Percentiles rank a stretch among this genome's conserved stretches.
Evolutionary conservation across 2,329 filamentous ascomycete genomes (phyloP).

Genomic region (Rachicladosporium sp.): DNA sequence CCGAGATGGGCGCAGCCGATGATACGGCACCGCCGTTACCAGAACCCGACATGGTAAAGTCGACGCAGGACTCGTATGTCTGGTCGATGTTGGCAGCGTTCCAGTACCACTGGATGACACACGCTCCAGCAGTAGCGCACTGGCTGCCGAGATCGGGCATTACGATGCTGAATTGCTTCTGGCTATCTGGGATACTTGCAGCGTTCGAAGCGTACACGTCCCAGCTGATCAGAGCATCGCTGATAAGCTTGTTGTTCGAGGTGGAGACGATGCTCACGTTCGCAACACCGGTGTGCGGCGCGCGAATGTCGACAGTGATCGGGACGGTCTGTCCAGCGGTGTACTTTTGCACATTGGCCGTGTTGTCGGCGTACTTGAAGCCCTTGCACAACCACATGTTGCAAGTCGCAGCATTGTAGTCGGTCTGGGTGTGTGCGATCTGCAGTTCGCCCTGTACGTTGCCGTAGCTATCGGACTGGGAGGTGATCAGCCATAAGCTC

Average conservation of each 20-base stretch:
- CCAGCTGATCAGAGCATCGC: slow-evolving; percentile 42
- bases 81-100: slow-evolving; percentile 43
- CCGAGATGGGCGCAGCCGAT: too few relatives aligned
- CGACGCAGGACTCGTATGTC: slow-evolving; percentile 52
- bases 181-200: slow-evolving; percentile 29
- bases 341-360: slow-evolving; percentile 39
- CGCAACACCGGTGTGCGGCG: slow-evolving; percentile 43
- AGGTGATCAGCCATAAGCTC: too few relatives aligned
- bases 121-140: slow-evolving; percentile 37
- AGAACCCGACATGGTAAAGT: slow-evolving; percentile 35
- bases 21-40: neutral
- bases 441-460: slow-evolving; percentile 46
- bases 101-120: slow-evolving; percentile 53
- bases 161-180: slow-evolving; percentile 41
- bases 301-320: slow-evolving; percentile 36
- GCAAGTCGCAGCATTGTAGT: slow-evolving; percentile 15
- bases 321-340: slow-evolving; percentile 36
- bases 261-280: slow-evolving; percentile 48
- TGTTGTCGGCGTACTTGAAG: slow-evolving; percentile 45
- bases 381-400: slow-evolving; percentile 33
- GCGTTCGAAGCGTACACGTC: slow-evolving; percentile 41
- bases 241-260: slow-evolving; percentile 36
- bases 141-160: slow-evolving; percentile 40
- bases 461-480: slow-evolving; percentile 38
- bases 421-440: slow-evolving; percentile 25